A percentile compares a stretch with the other conserved stretches of the same genome.
These are phyloP conservation scores for Salvia rosmarinus DNA, from an alignment of 257 asterid species.

Conservation along the genomic window DNA sequence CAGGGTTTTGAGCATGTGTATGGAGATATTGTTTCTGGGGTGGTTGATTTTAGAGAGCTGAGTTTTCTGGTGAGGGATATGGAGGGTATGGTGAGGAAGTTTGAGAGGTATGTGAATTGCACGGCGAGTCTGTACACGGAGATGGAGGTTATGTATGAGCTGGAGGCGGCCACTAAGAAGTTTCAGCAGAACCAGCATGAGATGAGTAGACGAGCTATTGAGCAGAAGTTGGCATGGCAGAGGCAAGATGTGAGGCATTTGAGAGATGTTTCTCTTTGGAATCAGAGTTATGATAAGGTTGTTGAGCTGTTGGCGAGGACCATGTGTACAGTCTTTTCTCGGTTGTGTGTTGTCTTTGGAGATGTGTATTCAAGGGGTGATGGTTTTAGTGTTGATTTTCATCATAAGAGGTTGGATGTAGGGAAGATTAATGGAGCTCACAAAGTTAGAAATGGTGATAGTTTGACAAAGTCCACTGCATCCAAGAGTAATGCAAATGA, in stretches of 20 bases:
- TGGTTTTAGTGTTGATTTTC: too few species aligned
- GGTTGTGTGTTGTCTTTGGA: constrained; percentile 53
- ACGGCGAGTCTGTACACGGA: constrained; percentile 64
- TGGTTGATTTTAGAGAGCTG: constrained; percentile 63
- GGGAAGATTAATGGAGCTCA: too few species aligned
- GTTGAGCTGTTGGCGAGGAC: constrained; percentile 83
- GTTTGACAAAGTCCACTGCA: too few species aligned
- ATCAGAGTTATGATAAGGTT: constrained; percentile 75
- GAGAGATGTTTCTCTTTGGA: constrained; percentile 84
- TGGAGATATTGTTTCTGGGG: constrained; percentile 75
- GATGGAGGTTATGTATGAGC: constrained; percentile 76
- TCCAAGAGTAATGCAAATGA: too few species aligned
- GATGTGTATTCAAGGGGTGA: constrained; percentile 35
- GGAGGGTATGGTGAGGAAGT: constrained; percentile 77
- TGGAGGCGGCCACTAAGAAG: constrained; percentile 73
- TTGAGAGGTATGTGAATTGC: constrained; percentile 69
- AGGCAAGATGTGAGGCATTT: constrained; percentile 81
- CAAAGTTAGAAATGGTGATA: too few species aligned
- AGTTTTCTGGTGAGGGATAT: constrained; percentile 86
- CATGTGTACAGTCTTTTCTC: constrained; percentile 66
- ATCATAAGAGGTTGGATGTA: too few species aligned
- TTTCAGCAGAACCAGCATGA: constrained; percentile 76
- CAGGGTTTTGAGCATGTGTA: constrained; percentile 95
- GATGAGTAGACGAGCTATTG: constrained; percentile 72
- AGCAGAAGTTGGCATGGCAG: constrained; percentile 88